Base-by-base conservation (phyloP, 768 basidiomycete genomes). In the Kwoniella newhampshirensis region DNA sequence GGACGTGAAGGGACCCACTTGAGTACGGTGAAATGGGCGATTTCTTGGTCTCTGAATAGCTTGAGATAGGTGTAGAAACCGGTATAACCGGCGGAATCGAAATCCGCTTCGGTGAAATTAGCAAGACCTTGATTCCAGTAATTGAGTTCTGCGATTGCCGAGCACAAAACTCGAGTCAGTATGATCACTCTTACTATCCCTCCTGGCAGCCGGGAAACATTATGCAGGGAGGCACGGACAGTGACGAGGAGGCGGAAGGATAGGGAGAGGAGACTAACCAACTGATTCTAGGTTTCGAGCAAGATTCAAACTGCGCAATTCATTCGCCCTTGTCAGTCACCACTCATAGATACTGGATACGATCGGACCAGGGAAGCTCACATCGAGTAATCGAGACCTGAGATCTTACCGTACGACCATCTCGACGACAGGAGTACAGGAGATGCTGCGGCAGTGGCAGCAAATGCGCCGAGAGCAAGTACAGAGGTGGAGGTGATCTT, bases 271-370 rank as follows among this genome's bases (percentile, higher is more conserved):
- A n/a, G 18, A 41, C 50, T 30, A 21, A 51, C 50, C 59, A 8
- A 64, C 50, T 7, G 62, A 59, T 46, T 64, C 62, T 36, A 64
- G 49, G 39, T 64, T 64, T 32, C 62, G 46, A 17, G 62, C 62
- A n/a, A 64, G 54, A 35, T 64, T 64, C 54, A 64, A 41, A 39
- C 57, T 64, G n/a, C n/a, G n/a, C n/a, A n/a, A n/a, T n/a, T n/a
- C n/a, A n/a, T n/a, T n/a, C n/a, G n/a, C n/a, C n/a, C n/a, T n/a
- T n/a, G n/a, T n/a, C n/a, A n/a, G n/a, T n/a, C n/a, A n/a, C n/a
- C n/a, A n/a, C n/a, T n/a, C n/a, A n/a, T n/a, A n/a, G n/a, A n/a
- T n/a, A n/a, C n/a, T n/a, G 20, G 27, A 26, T 12, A 13, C 17
- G 25, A 54, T 17, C 8, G 15, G 15, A 43, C 12, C n/a, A n/a